A percentile compares a stretch with the other conserved stretches of the same genome.
These are phyloP conservation scores for Solanum medicagineum DNA, from an alignment of 257 asterid genomes.

Conservation along the genomic window DNA sequence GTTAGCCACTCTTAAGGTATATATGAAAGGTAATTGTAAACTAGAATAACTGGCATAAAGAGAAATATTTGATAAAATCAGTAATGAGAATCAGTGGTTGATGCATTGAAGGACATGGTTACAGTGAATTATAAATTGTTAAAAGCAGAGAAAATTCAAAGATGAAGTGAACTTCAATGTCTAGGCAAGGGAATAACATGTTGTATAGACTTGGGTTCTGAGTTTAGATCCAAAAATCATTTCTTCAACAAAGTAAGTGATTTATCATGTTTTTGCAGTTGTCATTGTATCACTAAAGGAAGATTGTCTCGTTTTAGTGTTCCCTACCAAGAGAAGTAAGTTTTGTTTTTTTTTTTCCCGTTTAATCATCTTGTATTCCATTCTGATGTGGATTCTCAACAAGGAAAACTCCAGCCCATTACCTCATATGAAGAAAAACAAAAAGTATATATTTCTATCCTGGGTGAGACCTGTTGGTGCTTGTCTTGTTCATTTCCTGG, in stretches of 20 bases:
- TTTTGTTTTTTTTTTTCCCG: background rate
- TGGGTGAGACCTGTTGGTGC: background rate
- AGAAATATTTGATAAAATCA: background rate
- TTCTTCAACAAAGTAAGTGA: background rate
- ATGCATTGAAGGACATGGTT: background rate
- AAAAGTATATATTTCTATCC: background rate
- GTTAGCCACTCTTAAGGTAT: background rate
- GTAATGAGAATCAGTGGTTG: background rate
- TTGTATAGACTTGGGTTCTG: background rate
- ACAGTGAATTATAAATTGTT: background rate
- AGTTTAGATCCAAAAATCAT: background rate
- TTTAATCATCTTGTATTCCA: background rate
- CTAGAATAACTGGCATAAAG: background rate
- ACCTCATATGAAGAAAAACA: background rate
- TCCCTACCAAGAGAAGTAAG: background rate
- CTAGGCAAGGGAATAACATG: background rate
- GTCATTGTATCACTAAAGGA: no score
- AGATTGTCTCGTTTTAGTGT: no score
- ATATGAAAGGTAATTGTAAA: background rate
- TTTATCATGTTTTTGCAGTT: background rate
- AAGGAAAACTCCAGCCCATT: background rate
- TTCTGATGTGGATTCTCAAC: background rate
- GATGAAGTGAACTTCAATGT: background rate
- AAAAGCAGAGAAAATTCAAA: background rate
- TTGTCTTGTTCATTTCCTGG: slow-evolving; percentile 25